These are phyloP conservation scores for Coemansia biformis DNA, from an alignment of 192 early-diverging fungal genomes.

Conservation along the genomic window DNA sequence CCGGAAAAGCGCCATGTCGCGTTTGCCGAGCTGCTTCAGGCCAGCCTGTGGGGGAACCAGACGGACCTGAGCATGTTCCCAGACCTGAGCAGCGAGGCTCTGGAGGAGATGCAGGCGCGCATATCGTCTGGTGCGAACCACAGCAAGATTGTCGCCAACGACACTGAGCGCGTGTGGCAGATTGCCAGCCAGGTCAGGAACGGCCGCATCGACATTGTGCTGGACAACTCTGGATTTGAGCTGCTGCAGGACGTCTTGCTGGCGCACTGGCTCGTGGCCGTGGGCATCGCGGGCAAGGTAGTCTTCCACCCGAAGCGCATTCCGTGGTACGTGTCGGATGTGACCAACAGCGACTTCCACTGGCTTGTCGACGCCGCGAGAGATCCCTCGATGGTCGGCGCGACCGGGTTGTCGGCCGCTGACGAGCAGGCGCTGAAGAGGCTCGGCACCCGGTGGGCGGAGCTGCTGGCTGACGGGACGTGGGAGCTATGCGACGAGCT, in stretches of 20 bases:
- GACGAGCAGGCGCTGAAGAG: conserved; percentile 48
- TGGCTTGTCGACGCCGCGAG: conserved; percentile 49
- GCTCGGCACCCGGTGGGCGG: conserved; percentile 62
- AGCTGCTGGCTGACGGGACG: conserved; percentile 55
- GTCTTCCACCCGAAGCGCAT: conserved; percentile 82
- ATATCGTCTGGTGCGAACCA: conserved; percentile 44
- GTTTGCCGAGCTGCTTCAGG: conserved; percentile 66
- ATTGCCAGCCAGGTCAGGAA: conserved; percentile 51
- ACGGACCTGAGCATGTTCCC: conserved; percentile 76
- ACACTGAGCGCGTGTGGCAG: conserved; percentile 61
- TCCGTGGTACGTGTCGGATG: conserved; percentile 97
- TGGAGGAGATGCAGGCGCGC: conserved; percentile 64
- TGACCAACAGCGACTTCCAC: conserved; percentile 75
- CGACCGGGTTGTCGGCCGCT: conserved; percentile 10
- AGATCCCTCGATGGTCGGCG: conserved; percentile 16
- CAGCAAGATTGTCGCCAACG: conserved; percentile 65
- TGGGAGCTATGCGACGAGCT: conserved; percentile 67
- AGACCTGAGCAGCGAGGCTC: conserved; percentile 59
- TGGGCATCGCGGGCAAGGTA: conserved; percentile 58
- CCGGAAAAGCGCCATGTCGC: conserved; percentile 36
- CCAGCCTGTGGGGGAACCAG: conserved; percentile 88
- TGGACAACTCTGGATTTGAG: conserved; percentile 95
- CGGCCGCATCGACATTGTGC: conserved; percentile 72
- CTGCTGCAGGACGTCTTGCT: conserved; percentile 81
- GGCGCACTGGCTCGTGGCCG: conserved; percentile 74